Evolutionary conservation across 192 early-diverging fungal genomes (phyloP).

Genomic region (Coemansia sp.): DNA sequence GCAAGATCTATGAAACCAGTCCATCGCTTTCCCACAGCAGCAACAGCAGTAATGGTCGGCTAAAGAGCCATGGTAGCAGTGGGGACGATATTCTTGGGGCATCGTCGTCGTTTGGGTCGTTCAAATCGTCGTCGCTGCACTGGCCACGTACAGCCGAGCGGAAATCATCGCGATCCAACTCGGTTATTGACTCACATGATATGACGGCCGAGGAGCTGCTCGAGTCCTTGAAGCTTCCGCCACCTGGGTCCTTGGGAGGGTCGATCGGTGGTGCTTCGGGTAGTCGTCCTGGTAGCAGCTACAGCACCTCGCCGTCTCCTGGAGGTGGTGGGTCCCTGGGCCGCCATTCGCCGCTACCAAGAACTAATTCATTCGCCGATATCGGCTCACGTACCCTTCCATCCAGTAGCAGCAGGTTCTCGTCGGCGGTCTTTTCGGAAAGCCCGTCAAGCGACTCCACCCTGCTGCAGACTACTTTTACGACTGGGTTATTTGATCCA

Average conservation of each 20-base stretch:
- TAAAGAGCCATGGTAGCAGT: slow-evolving; percentile 4
- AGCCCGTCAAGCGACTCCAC: slow-evolving; percentile 30
- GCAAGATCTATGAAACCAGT: slow-evolving; percentile 4
- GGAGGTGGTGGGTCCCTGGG: slow-evolving; percentile 24
- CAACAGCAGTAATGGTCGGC: not conserved
- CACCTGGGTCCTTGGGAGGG: not conserved
- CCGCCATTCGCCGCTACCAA: slow-evolving; percentile 34
- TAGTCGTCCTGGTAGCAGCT: slow-evolving; percentile 16
- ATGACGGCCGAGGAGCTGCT: slow-evolving; percentile 51
- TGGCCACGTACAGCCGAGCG: slow-evolving; percentile 31
- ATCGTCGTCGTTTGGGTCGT: not conserved
- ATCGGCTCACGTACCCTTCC: slow-evolving; percentile 17
- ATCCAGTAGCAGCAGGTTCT: not conserved
- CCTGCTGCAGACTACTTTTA: slow-evolving; percentile 1
- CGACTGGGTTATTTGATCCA: slow-evolving; percentile 19
- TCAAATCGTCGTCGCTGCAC: slow-evolving; percentile 25
- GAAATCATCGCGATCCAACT: slow-evolving; percentile 17
- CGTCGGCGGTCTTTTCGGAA: slow-evolving; percentile 13
- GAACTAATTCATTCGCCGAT: slow-evolving; percentile 35
- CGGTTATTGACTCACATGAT: slow-evolving; percentile 17
- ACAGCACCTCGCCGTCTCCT: not conserved
- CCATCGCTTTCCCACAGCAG: not conserved
- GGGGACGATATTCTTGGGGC: slow-evolving; percentile 1
- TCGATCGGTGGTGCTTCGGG: not conserved
- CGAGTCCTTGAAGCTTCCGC: slow-evolving; percentile 48